Conservation (phyloP, 1,284 basidiomycete genomes). For the Tetrapyrgos nigripes region DNA sequence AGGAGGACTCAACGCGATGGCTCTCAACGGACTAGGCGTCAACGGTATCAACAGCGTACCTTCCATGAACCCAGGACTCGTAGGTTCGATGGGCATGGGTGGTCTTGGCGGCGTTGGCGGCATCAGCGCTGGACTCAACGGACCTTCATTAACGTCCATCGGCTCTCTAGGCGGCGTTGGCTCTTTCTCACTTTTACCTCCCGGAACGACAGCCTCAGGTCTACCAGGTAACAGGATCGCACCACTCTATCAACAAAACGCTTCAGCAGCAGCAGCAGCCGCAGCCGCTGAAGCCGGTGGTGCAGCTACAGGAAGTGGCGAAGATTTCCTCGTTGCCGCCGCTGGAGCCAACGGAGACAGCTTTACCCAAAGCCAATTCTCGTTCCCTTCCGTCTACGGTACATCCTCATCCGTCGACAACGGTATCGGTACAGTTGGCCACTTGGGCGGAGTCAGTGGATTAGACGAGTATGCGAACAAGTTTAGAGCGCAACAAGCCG, state of each 20-base stretch:
- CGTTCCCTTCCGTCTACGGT: not conserved
- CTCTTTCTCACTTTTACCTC: not conserved
- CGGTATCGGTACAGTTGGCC: too few relatives aligned
- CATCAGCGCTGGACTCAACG: not conserved
- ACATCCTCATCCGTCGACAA: not conserved
- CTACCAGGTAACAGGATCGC: not conserved
- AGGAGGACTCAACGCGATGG: not conserved
- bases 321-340: not conserved
- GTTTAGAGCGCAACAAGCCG: constrained; percentile 52
- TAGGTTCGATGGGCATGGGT: not conserved
- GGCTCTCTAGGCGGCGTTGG: not conserved
- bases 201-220: not conserved
- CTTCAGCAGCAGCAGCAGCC: not conserved
- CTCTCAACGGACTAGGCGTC: not conserved
- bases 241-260: not conserved
- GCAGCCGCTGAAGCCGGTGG: not conserved
- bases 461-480: constrained; percentile 41
- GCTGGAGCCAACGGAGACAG: not conserved
- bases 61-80: not conserved
- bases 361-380: not conserved
- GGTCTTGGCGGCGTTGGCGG: not conserved
- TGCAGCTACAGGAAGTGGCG: not conserved
- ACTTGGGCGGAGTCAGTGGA: too few relatives aligned
- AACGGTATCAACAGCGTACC: too few relatives aligned
- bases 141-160: not conserved